Evolutionary conservation across 169 alveolate species (phyloP).

Genomic region (Plasmodium knowlesi): DNA sequence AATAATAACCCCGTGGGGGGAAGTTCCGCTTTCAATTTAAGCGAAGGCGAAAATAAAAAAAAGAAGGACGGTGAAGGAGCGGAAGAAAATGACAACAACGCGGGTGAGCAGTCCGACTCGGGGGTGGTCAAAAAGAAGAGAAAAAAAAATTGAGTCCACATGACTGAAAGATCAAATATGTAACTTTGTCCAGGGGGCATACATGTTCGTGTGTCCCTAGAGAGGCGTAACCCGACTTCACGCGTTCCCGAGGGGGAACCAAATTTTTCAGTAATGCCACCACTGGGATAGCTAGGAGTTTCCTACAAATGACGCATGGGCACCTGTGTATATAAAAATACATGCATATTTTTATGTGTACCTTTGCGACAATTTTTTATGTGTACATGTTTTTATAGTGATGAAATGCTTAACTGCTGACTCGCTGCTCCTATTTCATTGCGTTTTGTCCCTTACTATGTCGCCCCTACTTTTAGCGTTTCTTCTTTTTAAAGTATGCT

Average conservation of each 20-base stretch:
- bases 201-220: not conserved
- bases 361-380: not conserved
- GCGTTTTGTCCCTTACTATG: not conserved
- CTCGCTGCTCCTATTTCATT: not conserved
- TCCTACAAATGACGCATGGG: not conserved
- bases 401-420: not conserved
- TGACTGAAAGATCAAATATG: not conserved
- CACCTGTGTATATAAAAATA: not conserved
- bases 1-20: not conserved
- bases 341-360: not conserved
- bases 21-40: not conserved
- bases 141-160: constrained; percentile 18
- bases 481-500: not conserved
- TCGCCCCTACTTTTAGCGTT: not conserved
- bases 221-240: not conserved
- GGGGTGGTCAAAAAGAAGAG: constrained; percentile 48
- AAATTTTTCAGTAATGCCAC: not conserved
- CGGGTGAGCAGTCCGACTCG: constrained; percentile 13
- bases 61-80: not conserved
- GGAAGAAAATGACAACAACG: constrained; percentile 9
- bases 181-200: not conserved
- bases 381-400: not conserved
- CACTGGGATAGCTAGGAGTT: not conserved
- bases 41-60: not conserved
- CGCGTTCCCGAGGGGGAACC: not conserved